A percentile compares a stretch with the other conserved stretches of the same genome.
Conservation (phyloP, 2,329 filamentous ascomycete species). For the Monosporascus cannonballus region DNA sequence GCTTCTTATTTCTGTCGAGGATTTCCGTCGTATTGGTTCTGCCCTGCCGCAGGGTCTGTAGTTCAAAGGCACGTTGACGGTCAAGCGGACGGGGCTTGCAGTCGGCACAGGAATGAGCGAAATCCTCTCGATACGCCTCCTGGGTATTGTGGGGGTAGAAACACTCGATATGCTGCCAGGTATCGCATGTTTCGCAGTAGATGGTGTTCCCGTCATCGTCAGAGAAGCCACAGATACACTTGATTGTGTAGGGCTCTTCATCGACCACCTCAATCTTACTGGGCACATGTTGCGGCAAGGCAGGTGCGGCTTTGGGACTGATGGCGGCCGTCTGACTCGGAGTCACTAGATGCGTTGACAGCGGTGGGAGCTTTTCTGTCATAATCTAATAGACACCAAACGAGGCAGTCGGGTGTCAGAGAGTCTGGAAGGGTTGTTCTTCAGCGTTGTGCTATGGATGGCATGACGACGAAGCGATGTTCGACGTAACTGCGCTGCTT, state of each 20-base stretch:
- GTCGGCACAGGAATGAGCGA: conserved; percentile 81
- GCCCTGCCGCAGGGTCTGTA: conserved; percentile 55
- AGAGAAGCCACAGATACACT: conserved; percentile 90
- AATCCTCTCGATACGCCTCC: conserved; percentile 64
- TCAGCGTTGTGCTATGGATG: conserved; percentile 48
- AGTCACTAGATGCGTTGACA: conserved; percentile 50
- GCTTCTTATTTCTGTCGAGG: conserved; percentile 66
- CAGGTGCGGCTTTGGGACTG: conserved; percentile 32
- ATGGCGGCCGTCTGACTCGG: conserved; percentile 42
- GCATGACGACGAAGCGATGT: conserved; percentile 51
- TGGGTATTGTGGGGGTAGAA: conserved; percentile 75
- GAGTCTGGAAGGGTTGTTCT: conserved; percentile 21
- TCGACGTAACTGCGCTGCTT: conserved; percentile 28
- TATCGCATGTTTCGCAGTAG: conserved; percentile 90
- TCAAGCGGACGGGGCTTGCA: conserved; percentile 78
- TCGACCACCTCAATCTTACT: conserved; percentile 53
- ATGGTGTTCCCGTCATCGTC: conserved; percentile 98
- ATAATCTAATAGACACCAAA: conserved; percentile 51
- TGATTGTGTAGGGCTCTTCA: conserved; percentile 88
- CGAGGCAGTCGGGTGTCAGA: conserved; percentile 25
- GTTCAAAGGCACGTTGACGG: conserved; percentile 65
- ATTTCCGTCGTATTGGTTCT: conserved; percentile 36
- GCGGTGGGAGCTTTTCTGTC: conserved; percentile 51
- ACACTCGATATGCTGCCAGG: conserved; percentile 97
- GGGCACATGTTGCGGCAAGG: conserved; percentile 34